phyloP scores from a whole-genome alignment of 345 rosid genomes.

The Balakata baccata region DNA sequence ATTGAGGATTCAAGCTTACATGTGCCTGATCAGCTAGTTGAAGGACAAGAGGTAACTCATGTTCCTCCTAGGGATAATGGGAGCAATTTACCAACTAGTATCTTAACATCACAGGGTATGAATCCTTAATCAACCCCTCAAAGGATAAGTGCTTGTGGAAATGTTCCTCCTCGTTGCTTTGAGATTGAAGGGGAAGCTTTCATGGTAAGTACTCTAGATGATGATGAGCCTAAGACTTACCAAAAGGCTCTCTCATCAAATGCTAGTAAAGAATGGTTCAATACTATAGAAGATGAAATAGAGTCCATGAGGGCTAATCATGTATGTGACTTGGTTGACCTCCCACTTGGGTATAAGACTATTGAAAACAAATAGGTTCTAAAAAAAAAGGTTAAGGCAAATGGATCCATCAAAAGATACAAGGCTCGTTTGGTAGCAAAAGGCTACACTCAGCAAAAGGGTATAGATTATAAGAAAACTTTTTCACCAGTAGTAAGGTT shows the following conservation, averaged over 20 bases:
- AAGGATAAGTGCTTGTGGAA: too few relatives aligned
- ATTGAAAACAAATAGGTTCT: not conserved
- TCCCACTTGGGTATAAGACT: not conserved
- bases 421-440: not conserved
- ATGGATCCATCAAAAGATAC: not conserved
- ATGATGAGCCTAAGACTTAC: not conserved
- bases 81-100: not conserved
- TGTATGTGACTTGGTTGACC: not conserved
- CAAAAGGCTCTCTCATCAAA: not conserved
- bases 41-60: not conserved
- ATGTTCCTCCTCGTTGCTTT: not conserved
- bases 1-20: not conserved
- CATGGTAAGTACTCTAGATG: not conserved
- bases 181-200: not conserved
- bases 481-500: too few relatives aligned
- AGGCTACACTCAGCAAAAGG: too few relatives aligned
- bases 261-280: not conserved
- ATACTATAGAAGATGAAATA: not conserved
- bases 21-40: not conserved
- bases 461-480: too few relatives aligned
- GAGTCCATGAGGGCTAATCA: not conserved
- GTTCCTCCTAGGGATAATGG: not conserved
- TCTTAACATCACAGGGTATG: too few relatives aligned
- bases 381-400: not conserved
- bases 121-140: not conserved